Evolutionary conservation across 2,329 filamentous ascomycete species (phyloP).

Genomic region (Fusarium tanahbumbuense): DNA sequence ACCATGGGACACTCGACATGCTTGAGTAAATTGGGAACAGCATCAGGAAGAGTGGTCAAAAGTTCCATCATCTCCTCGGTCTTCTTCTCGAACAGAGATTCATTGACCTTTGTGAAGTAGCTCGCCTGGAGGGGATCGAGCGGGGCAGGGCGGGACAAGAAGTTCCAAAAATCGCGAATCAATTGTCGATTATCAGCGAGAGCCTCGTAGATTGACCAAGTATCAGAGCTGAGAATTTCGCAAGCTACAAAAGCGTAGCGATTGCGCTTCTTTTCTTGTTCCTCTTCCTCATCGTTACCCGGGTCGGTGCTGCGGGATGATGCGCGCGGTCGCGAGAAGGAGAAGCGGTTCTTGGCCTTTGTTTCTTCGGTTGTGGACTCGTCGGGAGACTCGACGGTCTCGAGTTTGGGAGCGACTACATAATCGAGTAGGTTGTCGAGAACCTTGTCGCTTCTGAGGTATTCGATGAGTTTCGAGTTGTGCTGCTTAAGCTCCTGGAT

Average conservation of each 20-base stretch:
- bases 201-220: conserved; percentile 95
- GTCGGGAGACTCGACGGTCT: conserved; percentile 63
- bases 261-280: conserved; percentile 88
- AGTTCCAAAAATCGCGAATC: conserved; percentile 89
- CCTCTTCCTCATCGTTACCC: conserved; percentile 70
- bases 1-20: conserved; percentile 98
- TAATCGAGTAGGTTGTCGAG: conserved; percentile 89
- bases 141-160: conserved; percentile 83
- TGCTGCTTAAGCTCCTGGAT: conserved; percentile 98
- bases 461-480: conserved; percentile 97
- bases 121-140: conserved; percentile 94
- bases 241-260: conserved; percentile 94
- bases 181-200: conserved; percentile 85
- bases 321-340: conserved; percentile 65
- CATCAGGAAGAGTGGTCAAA: conserved; percentile 83
- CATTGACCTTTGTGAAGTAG: conserved; percentile 99
- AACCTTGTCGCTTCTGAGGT: conserved; percentile 86
- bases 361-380: conserved; percentile 66
- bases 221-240: conserved; percentile 93
- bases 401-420: conserved; percentile 83
- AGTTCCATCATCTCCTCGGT: conserved; percentile 96
- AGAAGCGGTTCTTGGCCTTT: conserved; percentile 57
- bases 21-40: conserved; percentile 85
- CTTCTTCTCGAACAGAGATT: conserved; percentile 97
- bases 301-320: conserved; percentile 63